A percentile compares a stretch with the other conserved stretches of the same genome.
These are phyloP conservation scores for Ambrosiella xylebori DNA, from an alignment of 2,329 filamentous ascomycete species.

Conservation along the genomic window DNA sequence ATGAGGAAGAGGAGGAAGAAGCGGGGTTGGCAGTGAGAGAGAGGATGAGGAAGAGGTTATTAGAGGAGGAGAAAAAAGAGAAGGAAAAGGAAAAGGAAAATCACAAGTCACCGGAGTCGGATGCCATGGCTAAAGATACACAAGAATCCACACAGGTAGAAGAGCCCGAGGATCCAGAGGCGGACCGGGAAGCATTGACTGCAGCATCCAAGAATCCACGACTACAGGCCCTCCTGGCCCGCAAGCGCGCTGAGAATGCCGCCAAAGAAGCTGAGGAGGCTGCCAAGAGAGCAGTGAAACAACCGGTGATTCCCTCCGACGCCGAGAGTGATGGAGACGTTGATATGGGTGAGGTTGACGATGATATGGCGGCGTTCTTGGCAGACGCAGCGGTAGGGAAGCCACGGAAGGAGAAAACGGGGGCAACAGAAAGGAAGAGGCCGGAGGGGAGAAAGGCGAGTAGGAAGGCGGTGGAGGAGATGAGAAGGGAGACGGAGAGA, in stretches of 20 bases:
- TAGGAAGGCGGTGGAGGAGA: conserved; percentile 88
- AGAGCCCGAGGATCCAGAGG: conserved; percentile 18
- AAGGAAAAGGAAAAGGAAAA: conserved; percentile 20
- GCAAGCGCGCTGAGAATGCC: conserved; percentile 54
- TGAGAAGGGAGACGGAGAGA: conserved; percentile 86
- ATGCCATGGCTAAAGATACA: conserved; percentile 13
- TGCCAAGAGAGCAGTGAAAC: conserved; percentile 22
- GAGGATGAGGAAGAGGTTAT: conserved; percentile 5
- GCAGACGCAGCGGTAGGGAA: conserved; percentile 20
- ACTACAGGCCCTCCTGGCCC: conserved; percentile 54
- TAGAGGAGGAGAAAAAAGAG: conserved; percentile 18
- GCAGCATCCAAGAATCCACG: conserved; percentile 32
- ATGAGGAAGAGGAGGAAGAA: conserved; percentile 22
- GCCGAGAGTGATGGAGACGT: conserved; percentile 26
- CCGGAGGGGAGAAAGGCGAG: conserved; percentile 70
- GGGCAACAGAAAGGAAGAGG: conserved; percentile 48
- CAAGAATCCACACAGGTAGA: conserved; percentile 15
- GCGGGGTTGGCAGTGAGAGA: conserved; percentile 7
- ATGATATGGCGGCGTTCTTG: conserved; percentile 24
- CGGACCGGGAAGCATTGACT: conserved; percentile 30
- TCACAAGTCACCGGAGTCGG: conserved; percentile 22
- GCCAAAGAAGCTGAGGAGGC: conserved; percentile 43
- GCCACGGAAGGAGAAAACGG: conserved; percentile 45
- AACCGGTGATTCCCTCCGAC: conserved; percentile 21
- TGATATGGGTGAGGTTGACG: conserved; percentile 25